A percentile compares a stretch with the other conserved stretches of the same genome.
These are phyloP conservation scores for Castanospermum australe DNA, from an alignment of 306 rosid genomes.

Conservation along the genomic window DNA sequence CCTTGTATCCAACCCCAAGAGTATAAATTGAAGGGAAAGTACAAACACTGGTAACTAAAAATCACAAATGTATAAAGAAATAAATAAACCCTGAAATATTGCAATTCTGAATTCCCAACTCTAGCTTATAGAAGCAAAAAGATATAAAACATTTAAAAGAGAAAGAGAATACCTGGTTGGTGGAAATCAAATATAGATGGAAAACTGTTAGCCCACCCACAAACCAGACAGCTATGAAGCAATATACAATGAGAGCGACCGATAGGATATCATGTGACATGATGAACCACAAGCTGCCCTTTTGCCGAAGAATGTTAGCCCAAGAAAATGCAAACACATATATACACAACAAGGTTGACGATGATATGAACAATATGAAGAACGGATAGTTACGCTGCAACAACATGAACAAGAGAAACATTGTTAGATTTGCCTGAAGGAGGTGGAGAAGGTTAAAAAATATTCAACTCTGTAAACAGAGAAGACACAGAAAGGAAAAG, in stretches of 20 bases:
- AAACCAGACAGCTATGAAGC: slow-evolving; percentile 88
- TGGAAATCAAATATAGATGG: slow-evolving; percentile 79
- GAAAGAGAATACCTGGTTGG: slow-evolving; percentile 69
- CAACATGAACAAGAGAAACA: slow-evolving; percentile 16
- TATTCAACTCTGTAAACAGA: neutral
- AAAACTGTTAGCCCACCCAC: slow-evolving; percentile 92
- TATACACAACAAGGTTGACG: slow-evolving; percentile 71
- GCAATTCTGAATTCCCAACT: neutral
- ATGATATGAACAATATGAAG: slow-evolving; percentile 73
- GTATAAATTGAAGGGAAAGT: too few relatives aligned
- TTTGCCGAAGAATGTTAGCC: slow-evolving; percentile 60
- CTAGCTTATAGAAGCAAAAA: neutral
- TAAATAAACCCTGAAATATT: neutral
- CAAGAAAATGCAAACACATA: slow-evolving; percentile 79
- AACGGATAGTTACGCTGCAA: slow-evolving; percentile 93
- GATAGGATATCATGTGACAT: slow-evolving; percentile 62
- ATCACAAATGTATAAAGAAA: neutral
- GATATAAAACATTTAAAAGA: neutral
- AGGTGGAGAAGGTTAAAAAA: neutral
- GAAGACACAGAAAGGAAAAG: neutral
- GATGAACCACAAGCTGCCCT: slow-evolving; percentile 41
- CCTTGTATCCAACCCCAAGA: too few relatives aligned
- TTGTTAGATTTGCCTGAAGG: slow-evolving; percentile 22
- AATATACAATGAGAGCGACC: slow-evolving; percentile 70
- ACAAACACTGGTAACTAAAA: neutral